A percentile compares a stretch with the other conserved stretches of the same genome.
Conservation (phyloP, 1,284 basidiomycete species). For the Coriolopsis trogii region DNA sequence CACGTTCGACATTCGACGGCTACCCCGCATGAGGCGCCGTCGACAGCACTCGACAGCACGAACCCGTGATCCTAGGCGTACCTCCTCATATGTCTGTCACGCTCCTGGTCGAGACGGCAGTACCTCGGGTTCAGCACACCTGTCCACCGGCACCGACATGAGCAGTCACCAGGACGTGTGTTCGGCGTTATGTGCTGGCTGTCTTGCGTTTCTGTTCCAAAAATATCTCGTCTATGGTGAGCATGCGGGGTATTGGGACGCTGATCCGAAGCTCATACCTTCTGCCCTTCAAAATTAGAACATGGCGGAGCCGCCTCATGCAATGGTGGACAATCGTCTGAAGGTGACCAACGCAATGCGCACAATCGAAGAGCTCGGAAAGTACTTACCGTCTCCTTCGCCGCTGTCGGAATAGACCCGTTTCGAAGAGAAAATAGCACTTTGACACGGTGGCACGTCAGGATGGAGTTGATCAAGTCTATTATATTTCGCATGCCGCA, state of each 20-base stretch:
- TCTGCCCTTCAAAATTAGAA: not conserved
- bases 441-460: slow-evolving; percentile 13
- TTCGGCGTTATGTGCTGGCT: slow-evolving; percentile 20
- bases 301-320: not conserved
- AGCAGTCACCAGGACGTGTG: slow-evolving; percentile 11
- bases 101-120: slow-evolving; percentile 4
- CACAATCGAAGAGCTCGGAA: no score
- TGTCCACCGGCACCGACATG: slow-evolving; percentile 1
- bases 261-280: no score
- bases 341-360: no score
- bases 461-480: slow-evolving; percentile 6
- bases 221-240: slow-evolving; percentile 9
- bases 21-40: not conserved
- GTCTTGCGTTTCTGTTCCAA: not conserved
- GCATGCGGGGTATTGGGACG: slow-evolving; percentile 1
- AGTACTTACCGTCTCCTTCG: slow-evolving; percentile 1
- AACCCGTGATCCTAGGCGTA: slow-evolving; percentile 1
- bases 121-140: slow-evolving; percentile 10
- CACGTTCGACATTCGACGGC: slow-evolving; percentile 7
- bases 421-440: not conserved
- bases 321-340: no score
- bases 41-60: not conserved
- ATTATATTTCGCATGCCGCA: slow-evolving; percentile 3
- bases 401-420: slow-evolving; percentile 1
- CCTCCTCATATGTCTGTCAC: not conserved